These are phyloP conservation scores for Boletellus ananas DNA, from an alignment of 768 basidiomycete species.

Conservation along the genomic window DNA sequence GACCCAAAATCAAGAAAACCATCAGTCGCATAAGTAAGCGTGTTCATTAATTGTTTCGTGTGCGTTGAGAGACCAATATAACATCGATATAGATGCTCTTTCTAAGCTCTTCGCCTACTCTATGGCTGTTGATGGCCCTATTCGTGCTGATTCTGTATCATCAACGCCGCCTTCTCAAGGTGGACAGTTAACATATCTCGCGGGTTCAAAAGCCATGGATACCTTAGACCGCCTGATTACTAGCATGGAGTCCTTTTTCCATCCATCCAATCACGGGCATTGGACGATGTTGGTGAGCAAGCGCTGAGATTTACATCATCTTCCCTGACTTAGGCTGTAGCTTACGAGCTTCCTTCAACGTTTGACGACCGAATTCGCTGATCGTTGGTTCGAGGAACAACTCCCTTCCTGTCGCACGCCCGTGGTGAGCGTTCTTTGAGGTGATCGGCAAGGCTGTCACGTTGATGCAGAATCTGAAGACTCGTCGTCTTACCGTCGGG, in stretches of 20 bases:
- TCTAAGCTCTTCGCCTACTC: slow-evolving; percentile 88
- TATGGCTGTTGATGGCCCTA: slow-evolving; percentile 75
- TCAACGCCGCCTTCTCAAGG: slow-evolving; percentile 66
- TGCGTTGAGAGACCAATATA: neutral
- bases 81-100: slow-evolving; percentile 53
- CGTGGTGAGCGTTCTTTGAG: slow-evolving; percentile 34
- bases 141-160: slow-evolving; percentile 42
- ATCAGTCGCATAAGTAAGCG: slow-evolving; percentile 57
- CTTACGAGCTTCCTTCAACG: slow-evolving; percentile 81
- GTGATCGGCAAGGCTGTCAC: neutral
- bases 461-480: slow-evolving; percentile 35
- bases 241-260: slow-evolving; percentile 92
- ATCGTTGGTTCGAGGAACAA: slow-evolving; percentile 78
- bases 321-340: slow-evolving; percentile 34
- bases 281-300: slow-evolving; percentile 54
- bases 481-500: slow-evolving; percentile 70
- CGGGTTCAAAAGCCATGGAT: slow-evolving; percentile 85
- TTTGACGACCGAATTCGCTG: slow-evolving; percentile 70
- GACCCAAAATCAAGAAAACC: slow-evolving; percentile 64
- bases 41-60: neutral
- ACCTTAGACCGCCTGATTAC: slow-evolving; percentile 84
- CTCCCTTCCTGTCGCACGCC: slow-evolving; percentile 76
- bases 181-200: slow-evolving; percentile 56
- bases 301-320: neutral
- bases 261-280: slow-evolving; percentile 86